Evolutionary conservation across 495 filamentous ascomycete genomes (phyloP).

Genomic region (Trichoderma parareesei): DNA sequence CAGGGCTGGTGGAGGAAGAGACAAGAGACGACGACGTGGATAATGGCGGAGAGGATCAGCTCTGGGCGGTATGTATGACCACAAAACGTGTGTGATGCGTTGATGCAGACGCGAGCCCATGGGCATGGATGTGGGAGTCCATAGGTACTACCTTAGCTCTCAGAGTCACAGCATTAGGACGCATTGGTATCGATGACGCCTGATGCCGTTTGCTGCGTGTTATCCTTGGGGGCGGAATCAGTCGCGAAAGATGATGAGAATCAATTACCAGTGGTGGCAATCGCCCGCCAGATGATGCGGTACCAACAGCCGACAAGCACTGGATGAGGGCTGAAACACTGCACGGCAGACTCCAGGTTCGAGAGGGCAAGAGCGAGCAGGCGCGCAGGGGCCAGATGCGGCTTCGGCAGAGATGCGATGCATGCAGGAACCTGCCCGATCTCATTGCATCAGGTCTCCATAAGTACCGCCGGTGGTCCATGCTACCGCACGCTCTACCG

Average conservation of each 20-base stretch:
- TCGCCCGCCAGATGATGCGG: too few relatives aligned
- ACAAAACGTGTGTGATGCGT: background rate
- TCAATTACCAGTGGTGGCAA: too few relatives aligned
- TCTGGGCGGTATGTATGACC: background rate
- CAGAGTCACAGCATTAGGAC: background rate
- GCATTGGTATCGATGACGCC: background rate
- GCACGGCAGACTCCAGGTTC: background rate
- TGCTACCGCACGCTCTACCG: background rate
- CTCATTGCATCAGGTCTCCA: background rate
- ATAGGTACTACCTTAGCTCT: background rate
- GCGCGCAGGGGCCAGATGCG: background rate
- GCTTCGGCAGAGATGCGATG: conserved; percentile 8
- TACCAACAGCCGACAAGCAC: too few relatives aligned
- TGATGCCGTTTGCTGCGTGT: background rate
- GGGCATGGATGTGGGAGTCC: background rate
- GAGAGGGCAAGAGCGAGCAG: background rate
- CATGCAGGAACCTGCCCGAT: conserved; percentile 2
- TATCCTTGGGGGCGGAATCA: background rate
- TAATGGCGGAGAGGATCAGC: background rate
- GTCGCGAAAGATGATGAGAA: background rate
- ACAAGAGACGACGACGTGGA: too few relatives aligned
- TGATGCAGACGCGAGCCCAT: background rate
- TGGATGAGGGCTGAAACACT: too few relatives aligned
- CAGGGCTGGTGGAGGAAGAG: background rate
- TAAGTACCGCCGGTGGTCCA: background rate